Evolutionary conservation across 1,284 basidiomycete species (phyloP), one percentile per base, ranked within the genome.

Genomic region (Moesziomyces sp.): DNA sequence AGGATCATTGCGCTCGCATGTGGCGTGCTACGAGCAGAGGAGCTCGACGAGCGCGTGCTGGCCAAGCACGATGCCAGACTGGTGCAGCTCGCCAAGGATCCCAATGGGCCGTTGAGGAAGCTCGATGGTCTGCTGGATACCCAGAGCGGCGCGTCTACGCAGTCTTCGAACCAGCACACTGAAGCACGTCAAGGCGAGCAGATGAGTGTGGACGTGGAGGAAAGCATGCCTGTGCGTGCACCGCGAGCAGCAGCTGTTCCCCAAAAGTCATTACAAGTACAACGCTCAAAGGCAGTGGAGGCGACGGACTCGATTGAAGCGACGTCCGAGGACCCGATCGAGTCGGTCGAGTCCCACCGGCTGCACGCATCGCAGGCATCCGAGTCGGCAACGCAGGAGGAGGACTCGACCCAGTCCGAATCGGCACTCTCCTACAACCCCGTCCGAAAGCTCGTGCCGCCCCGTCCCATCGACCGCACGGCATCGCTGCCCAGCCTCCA

Each of bases 321-420:
- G 38, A n/a, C 38, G 38, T 40, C 38, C 38, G 54, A 58, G 43
- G 55, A 61, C 23, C 49, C 65, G 1, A 58, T 68, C 42, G 65
- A 61, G 19, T 68, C 58, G 14, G 19, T 2, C 16, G 35, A 18
- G 28, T 40, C 38, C 2, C 2, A 40, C 30, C 30, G 30, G 5
- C 38, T 40, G 16, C 38, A 40, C 3, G 11, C 18, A 18, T 16
- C 14, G 38, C 38, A 40, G 16, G 38, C 18, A 2, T 7, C 16
- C 18, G 38, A 40, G 14, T 57, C 55, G 10, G 52, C 58, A 5
- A 74, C 72, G 10, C 72, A 62, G 35, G 66, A 69, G 40, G 72
- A 74, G 33, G 66, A 74, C 3, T 58, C 59, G n/a, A 70, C 72
- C 4, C 59, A 63, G 52, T 52, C 49, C 9, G 58, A 74, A n/a